Percentiles rank a stretch among this genome's conserved stretches.
These are phyloP conservation scores for Fusarium graminum DNA, from an alignment of 2,329 filamentous ascomycete genomes.

Conservation along the genomic window DNA sequence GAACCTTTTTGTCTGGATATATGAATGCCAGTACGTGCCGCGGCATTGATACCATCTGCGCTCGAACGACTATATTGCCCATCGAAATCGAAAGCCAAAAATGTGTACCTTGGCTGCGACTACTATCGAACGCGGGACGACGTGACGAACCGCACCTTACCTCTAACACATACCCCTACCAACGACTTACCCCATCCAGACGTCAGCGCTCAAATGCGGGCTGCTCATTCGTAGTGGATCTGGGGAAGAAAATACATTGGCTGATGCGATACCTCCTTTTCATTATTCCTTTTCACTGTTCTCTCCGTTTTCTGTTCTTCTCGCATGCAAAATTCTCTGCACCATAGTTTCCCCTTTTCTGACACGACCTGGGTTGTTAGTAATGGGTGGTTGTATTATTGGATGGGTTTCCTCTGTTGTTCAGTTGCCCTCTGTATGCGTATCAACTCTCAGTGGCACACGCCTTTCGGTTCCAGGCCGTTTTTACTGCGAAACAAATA, in stretches of 20 bases:
- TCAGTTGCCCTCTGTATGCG: constrained; percentile 48
- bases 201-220: constrained; percentile 41
- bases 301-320: constrained; percentile 44
- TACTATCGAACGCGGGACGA: constrained; percentile 57
- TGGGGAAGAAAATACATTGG: constrained; percentile 46
- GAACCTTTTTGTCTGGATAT: constrained; percentile 50
- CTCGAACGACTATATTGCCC: constrained; percentile 51
- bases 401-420: constrained; percentile 51
- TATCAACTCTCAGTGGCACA: constrained; percentile 38
- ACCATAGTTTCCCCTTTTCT: constrained; percentile 52
- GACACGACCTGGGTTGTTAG: constrained; percentile 50
- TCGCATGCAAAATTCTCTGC: constrained; percentile 52
- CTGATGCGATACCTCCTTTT: constrained; percentile 55
- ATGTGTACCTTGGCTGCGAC: constrained; percentile 52
- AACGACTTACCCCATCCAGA: constrained; percentile 46
- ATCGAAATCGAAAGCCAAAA: constrained; percentile 49
- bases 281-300: constrained; percentile 44
- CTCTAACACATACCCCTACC: constrained; percentile 51
- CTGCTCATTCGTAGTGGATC: constrained; percentile 46
- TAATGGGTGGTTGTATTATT: constrained; percentile 56
- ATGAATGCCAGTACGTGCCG: constrained; percentile 49
- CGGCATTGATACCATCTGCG: constrained; percentile 49
- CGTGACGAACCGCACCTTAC: constrained; percentile 56
- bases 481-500: constrained; percentile 38
- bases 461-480: constrained; percentile 35